phyloP scores from a whole-genome alignment of 768 basidiomycete species.

The Russula emetica region DNA sequence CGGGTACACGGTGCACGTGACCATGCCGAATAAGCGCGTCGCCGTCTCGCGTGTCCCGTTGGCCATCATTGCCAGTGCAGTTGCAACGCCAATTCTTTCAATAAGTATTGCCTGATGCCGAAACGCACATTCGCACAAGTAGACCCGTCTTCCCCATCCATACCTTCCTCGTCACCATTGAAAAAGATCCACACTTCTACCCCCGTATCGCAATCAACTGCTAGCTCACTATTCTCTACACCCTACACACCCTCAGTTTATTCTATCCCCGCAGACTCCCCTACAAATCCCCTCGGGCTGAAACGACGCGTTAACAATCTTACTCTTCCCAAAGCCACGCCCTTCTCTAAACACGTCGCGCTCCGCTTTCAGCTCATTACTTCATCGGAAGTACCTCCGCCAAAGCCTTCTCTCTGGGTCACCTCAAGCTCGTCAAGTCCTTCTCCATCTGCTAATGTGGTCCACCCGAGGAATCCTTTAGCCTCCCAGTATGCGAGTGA shows the following conservation, averaged over 20 bases:
- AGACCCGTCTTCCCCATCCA: slow-evolving; percentile 6
- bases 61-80: background rate
- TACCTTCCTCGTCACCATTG: slow-evolving; percentile 6
- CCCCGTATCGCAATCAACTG: slow-evolving; percentile 10
- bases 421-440: background rate
- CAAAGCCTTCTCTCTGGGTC: slow-evolving; percentile 14
- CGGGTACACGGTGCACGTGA: slow-evolving; percentile 17
- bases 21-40: background rate
- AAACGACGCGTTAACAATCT: slow-evolving; percentile 39
- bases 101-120: background rate
- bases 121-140: slow-evolving; percentile 16
- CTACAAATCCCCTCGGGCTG: slow-evolving; percentile 65
- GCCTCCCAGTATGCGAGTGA: slow-evolving; percentile 34
- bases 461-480: background rate
- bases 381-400: slow-evolving; percentile 27
- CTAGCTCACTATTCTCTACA: slow-evolving; percentile 31
- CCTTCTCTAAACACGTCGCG: slow-evolving; percentile 57
- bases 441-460: background rate
- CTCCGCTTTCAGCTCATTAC: slow-evolving; percentile 60
- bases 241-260: slow-evolving; percentile 35
- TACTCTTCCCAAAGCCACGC: slow-evolving; percentile 41
- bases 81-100: background rate
- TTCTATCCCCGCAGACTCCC: slow-evolving; percentile 57
- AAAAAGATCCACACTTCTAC: slow-evolving; percentile 22
- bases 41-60: background rate